Evolutionary conservation across 2,329 filamentous ascomycete species (phyloP).

Genomic region (Dactylonectria estremocensis): DNA sequence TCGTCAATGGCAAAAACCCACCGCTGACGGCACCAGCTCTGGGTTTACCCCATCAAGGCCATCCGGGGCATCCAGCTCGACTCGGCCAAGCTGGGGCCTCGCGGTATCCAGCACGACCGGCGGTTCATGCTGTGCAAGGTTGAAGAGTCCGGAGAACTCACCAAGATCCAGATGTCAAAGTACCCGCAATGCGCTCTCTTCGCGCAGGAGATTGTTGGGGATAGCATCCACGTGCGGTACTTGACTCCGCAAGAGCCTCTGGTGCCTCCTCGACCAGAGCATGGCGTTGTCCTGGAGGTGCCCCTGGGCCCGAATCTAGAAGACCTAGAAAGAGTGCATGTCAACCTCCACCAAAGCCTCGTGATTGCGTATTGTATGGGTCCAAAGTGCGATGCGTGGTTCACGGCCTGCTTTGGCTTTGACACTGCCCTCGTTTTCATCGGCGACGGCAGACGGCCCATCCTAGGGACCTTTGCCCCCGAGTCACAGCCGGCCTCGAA

Average conservation of each 20-base stretch:
- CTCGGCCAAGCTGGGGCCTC: slow-evolving; percentile 68
- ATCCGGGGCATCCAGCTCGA: slow-evolving; percentile 73
- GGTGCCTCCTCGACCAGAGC: slow-evolving; percentile 55
- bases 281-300: slow-evolving; percentile 63
- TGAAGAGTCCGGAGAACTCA: slow-evolving; percentile 57
- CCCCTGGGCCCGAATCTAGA: slow-evolving; percentile 69
- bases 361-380: slow-evolving; percentile 77
- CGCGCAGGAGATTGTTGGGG: slow-evolving; percentile 66
- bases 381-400: slow-evolving; percentile 73
- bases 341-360: slow-evolving; percentile 73
- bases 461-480: slow-evolving; percentile 72
- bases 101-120: slow-evolving; percentile 77
- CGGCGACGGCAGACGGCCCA: slow-evolving; percentile 70
- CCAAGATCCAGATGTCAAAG: slow-evolving; percentile 72
- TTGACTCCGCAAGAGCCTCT: slow-evolving; percentile 56
- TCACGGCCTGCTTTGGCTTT: slow-evolving; percentile 77
- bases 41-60: slow-evolving; percentile 82
- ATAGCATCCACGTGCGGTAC: slow-evolving; percentile 62
- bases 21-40: slow-evolving; percentile 61
- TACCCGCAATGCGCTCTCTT: slow-evolving; percentile 77
- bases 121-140: slow-evolving; percentile 78
- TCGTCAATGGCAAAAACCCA: neutral
- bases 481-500: slow-evolving; percentile 46
- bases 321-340: slow-evolving; percentile 62
- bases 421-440: slow-evolving; percentile 75